Evolutionary conservation across 441 rosid species (phyloP), one percentile per base, ranked within the genome.

Genomic region (Sinapis alba): DNA sequence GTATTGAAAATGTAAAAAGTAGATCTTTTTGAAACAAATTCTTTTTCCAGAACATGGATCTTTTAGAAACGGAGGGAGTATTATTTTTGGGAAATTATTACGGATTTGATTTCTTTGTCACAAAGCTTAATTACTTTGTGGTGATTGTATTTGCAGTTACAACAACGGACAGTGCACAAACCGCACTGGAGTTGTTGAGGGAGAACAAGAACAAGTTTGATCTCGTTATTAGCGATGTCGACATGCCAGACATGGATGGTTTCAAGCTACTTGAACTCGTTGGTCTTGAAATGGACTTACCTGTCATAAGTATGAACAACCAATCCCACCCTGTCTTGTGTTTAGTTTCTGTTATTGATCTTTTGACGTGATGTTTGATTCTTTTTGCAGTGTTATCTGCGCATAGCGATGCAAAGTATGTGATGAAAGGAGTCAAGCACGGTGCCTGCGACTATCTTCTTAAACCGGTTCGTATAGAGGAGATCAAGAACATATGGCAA

Each of bases 171-270:
- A 83, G 83, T 60, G 89, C 92, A 18, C 70, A 76, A 67, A 80
- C 56, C 0, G 95, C 95, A 7, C 57, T 90, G 77, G 72, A 82
- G 59, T 3, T 90, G 84, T 71, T 88, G 68, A 89, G 92, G 78
- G 92, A 86, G 72, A 85, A 82, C 78, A 84, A 63, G 82, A 74
- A 86, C 81, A 77, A 77, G 69, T 90, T 80, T 65, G 95, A 90
- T 72, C 75, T 90, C 61, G 88, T 90, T 68, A 89, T 89, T 66
- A 89, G 89, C 26, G 94, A 89, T 73, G 90, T 89, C 4, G 83
- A 87, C 77, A 89, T 87, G 94, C 94, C 92, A 3, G 92, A 87
- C 83, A 86, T 87, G 83, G 86, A 89, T 79, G 93, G 90, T 70
- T 89, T 89, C 80, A 87, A 85, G 86, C 83, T 89, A 6, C 93